phyloP scores from a whole-genome alignment of 805 yeast genomes.

The Candida adriatica region DNA sequence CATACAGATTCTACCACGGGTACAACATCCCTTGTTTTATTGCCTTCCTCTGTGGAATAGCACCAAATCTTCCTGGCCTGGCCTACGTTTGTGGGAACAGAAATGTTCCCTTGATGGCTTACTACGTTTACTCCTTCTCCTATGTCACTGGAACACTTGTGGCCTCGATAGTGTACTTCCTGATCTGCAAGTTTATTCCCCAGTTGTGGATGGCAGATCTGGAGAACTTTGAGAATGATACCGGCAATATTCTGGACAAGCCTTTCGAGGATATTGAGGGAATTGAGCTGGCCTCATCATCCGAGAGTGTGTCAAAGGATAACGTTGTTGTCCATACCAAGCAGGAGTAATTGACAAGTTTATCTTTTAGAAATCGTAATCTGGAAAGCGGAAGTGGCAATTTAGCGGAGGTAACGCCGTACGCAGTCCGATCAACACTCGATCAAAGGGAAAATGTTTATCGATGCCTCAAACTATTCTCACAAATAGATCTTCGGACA shows the following conservation, averaged over 20 bases:
- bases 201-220: constrained; percentile 20
- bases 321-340: constrained; percentile 6
- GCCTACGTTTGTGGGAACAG: constrained; percentile 52
- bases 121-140: constrained; percentile 41
- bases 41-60: constrained; percentile 44
- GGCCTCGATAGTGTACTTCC: constrained; percentile 41
- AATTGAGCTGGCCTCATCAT: constrained; percentile 6
- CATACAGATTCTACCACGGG: constrained; percentile 57
- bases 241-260: constrained; percentile 16
- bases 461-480: too few relatives aligned
- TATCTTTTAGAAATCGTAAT: too few relatives aligned
- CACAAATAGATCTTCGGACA: too few relatives aligned
- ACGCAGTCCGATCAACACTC: too few relatives aligned
- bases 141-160: constrained; percentile 56
- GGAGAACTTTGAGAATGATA: constrained; percentile 15
- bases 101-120: constrained; percentile 68
- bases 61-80: constrained; percentile 33
- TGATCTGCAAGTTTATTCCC: constrained; percentile 41
- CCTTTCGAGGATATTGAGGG: constrained; percentile 14
- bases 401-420: too few relatives aligned
- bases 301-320: constrained; percentile 5
- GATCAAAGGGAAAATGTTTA: too few relatives aligned
- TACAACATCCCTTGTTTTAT: constrained; percentile 73
- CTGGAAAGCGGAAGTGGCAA: too few relatives aligned
- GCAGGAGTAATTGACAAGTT: too few relatives aligned